Base-by-base conservation (phyloP, 495 filamentous ascomycete genomes). In the Apiosordaria backusii region DNA sequence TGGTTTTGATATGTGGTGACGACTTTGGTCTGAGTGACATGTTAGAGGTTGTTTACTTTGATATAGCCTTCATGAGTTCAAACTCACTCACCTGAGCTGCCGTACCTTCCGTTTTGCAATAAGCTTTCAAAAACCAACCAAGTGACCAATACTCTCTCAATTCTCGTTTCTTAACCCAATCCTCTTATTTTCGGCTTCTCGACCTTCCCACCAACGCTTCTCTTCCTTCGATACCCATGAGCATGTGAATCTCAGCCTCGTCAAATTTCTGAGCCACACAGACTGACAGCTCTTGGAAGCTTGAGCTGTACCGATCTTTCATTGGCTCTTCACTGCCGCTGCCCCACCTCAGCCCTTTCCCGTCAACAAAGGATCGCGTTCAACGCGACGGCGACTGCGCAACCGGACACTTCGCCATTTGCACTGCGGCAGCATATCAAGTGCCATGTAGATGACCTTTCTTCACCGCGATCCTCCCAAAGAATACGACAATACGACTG, bases 211-310 rank as follows among this genome's bases (percentile, higher is more conserved):
- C 18, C 23, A 50, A 29, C 40, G 13, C 16, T 26, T 26, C 23
- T 16, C 3, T 27, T 1, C n/a, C 29, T 13, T 18, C 2, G 22
- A 7, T 53, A 58, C 50, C 22, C 26, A 35, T 54, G 45, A 24
- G 26, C 16, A 64, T 29, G 61, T 24, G 50, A 50, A 29, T 18
- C 22, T 27, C 22, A 61, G 65, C 61, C 65, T 60, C 40, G 35
- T 53, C 54, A 65, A 64, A 63, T 67, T 50, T 50, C 27, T 61
- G 22, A 61, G 65, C 65, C 65, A 66, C 65, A 62, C 7, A 64
- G 7, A 29, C 35, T 45, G 35, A 45, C 35, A 45, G 35, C 35
- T 45, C 13, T 45, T 45, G 35, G 35, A 29, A 29, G 27, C 27
- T 29, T 29, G 27, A 29, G 35, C 35, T 15, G 10, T 19, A 35